These are phyloP conservation scores for Fusarium cicatricum DNA, from an alignment of 2,329 filamentous ascomycete species.

Conservation along the genomic window DNA sequence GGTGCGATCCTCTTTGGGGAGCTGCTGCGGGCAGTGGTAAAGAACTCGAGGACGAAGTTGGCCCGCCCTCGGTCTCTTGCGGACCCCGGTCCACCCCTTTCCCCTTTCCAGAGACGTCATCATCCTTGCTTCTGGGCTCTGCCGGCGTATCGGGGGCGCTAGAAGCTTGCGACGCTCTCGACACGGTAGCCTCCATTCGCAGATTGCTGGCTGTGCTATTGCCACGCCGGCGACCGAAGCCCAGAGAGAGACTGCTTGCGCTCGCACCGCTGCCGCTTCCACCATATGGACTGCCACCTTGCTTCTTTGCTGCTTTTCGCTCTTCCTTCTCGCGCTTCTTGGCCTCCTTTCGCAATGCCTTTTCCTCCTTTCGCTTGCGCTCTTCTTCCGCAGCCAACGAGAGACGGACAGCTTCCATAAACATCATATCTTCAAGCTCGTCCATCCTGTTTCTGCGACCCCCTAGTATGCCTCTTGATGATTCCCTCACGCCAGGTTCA, in stretches of 20 bases:
- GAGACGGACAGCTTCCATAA: constrained; percentile 92
- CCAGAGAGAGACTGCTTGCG: constrained; percentile 71
- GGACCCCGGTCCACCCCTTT: constrained; percentile 70
- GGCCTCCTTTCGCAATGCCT: constrained; percentile 70
- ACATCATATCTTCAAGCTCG: constrained; percentile 97
- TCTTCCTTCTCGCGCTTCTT: constrained; percentile 88
- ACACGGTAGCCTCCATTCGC: constrained; percentile 62
- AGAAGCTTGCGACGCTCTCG: constrained; percentile 50
- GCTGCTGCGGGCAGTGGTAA: constrained; percentile 59
- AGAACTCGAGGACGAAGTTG: constrained; percentile 49
- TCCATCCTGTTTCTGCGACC: constrained; percentile 69
- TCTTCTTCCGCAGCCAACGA: constrained; percentile 95
- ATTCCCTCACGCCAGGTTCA: constrained; percentile 36
- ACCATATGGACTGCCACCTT: constrained; percentile 47
- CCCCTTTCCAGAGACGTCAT: constrained; percentile 63
- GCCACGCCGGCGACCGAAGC: constrained; percentile 65
- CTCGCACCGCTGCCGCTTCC: constrained; percentile 56
- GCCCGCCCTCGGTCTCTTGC: constrained; percentile 34
- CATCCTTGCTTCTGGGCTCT: constrained; percentile 44
- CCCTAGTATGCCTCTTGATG: constrained; percentile 33
- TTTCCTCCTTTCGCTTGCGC: constrained; percentile 77
- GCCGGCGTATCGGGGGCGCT: constrained; percentile 36
- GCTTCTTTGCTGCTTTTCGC: constrained; percentile 77
- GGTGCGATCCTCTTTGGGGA: constrained; percentile 70
- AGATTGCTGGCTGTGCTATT: constrained; percentile 69